Evolutionary conservation across 1,284 basidiomycete species (phyloP).

Genomic region (Bondarzewia mesenterica): DNA sequence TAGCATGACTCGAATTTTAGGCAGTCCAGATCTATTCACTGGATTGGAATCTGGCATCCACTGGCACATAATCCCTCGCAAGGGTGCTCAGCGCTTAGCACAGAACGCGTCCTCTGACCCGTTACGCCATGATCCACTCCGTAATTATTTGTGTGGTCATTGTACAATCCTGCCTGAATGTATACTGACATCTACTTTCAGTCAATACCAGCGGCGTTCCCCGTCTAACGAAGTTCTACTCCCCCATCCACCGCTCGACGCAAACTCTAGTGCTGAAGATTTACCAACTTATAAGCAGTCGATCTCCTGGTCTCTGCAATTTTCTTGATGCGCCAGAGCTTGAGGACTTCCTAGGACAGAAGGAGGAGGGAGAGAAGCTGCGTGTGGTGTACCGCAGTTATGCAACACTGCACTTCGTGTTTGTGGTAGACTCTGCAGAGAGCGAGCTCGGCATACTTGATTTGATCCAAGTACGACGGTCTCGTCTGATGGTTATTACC

Average conservation of each 20-base stretch:
- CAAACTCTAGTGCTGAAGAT: conserved; percentile 77
- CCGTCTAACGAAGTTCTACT: conserved; percentile 95
- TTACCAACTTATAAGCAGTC: conserved; percentile 73
- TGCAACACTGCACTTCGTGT: conserved; percentile 95
- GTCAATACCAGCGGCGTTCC: conserved; percentile 88
- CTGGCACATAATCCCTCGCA: too few relatives aligned
- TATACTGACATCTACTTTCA: conserved; percentile 24
- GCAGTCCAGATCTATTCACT: too few relatives aligned
- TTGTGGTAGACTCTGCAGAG: conserved; percentile 92
- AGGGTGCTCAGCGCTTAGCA: too few relatives aligned
- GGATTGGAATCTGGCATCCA: too few relatives aligned
- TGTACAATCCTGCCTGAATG: conserved; percentile 5
- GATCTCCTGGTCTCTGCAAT: conserved; percentile 79
- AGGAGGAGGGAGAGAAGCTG: conserved; percentile 53
- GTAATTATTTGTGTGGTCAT: conserved; percentile 57
- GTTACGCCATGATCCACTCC: conserved; percentile 89
- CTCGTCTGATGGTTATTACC: background rate
- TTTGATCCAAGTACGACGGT: conserved; percentile 78
- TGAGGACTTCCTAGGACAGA: conserved; percentile 61
- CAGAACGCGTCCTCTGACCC: too few relatives aligned
- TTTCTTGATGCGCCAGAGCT: conserved; percentile 90
- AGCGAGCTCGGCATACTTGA: conserved; percentile 95
- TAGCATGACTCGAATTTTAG: too few relatives aligned
- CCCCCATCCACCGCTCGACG: conserved; percentile 68
- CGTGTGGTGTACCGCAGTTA: conserved; percentile 81